A percentile compares a stretch with the other conserved stretches of the same genome.
Evolutionary conservation across 768 basidiomycete species (phyloP).

Genomic region (Clavaria fumosa): DNA sequence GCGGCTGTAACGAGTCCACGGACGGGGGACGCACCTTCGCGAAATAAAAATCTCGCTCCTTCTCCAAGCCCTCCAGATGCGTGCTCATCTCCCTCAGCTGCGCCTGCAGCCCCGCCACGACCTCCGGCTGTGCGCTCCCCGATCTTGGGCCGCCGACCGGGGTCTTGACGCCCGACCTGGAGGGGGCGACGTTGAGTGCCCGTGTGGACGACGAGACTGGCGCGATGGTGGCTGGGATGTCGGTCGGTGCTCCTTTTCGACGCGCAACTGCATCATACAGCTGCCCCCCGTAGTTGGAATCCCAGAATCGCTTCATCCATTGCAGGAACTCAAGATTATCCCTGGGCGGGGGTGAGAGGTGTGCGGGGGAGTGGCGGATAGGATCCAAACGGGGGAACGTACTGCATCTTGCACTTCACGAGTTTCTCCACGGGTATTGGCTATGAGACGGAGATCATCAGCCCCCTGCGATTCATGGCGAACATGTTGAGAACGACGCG

Average conservation of each 20-base stretch:
- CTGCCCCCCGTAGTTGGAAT: conserved; percentile 75
- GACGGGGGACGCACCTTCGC: conserved; percentile 54
- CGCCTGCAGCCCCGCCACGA: conserved; percentile 47
- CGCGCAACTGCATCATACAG: conserved; percentile 77
- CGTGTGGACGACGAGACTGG: conserved; percentile 35
- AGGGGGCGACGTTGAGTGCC: conserved; percentile 18
- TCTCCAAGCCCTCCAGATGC: conserved; percentile 84
- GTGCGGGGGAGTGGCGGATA: conserved; percentile 4
- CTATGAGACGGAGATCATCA: conserved; percentile 24
- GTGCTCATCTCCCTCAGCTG: conserved; percentile 72
- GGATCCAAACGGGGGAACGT: conserved; percentile 21
- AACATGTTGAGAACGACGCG: conserved; percentile 11
- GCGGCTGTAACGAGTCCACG: too few relatives aligned
- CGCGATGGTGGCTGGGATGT: conserved; percentile 65
- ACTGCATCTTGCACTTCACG: conserved; percentile 99
- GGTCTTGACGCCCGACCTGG: conserved; percentile 52
- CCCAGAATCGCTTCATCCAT: conserved; percentile 96
- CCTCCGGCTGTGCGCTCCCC: conserved; percentile 51
- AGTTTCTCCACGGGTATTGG: conserved; percentile 92
- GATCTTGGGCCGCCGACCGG: conserved; percentile 57
- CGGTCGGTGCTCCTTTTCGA: conserved; percentile 61
- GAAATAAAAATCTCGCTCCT: conserved; percentile 98
- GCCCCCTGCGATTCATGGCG: conserved; percentile 5
- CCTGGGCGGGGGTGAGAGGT: conserved; percentile 22
- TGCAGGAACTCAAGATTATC: conserved; percentile 98